phyloP scores from a whole-genome alignment of 768 basidiomycete genomes.

The Mycena olivaceomarginata region DNA sequence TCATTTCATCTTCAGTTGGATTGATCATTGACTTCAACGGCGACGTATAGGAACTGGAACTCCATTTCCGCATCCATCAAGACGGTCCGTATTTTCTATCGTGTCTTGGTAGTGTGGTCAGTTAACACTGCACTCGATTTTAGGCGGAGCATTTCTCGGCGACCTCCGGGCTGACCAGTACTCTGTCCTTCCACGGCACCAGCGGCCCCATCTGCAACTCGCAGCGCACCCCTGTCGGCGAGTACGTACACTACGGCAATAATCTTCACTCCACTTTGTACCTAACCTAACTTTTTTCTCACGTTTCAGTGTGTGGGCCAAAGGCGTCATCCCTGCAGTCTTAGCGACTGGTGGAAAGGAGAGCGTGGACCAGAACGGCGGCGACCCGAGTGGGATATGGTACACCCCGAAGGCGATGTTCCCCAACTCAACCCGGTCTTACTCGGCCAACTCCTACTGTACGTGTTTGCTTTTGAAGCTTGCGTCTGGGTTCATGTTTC shows the following conservation, averaged over 20 bases:
- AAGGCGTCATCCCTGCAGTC: conserved; percentile 29
- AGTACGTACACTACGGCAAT: not conserved
- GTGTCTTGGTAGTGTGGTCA: not conserved
- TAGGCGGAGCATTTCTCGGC: conserved; percentile 24
- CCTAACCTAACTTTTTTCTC: not conserved
- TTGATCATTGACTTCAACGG: conserved; percentile 1
- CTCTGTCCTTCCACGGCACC: conserved; percentile 17
- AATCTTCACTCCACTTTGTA: not conserved
- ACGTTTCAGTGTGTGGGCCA: conserved; percentile 13
- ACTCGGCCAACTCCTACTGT: conserved; percentile 32
- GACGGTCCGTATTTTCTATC: not conserved
- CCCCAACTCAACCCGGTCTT: conserved; percentile 28
- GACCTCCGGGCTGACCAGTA: conserved; percentile 20
- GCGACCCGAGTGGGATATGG: conserved; percentile 22
- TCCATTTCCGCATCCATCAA: conserved; percentile 21
- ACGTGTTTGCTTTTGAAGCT: conserved; percentile 3
- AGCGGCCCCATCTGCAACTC: conserved; percentile 15
- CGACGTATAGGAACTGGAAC: conserved; percentile 21
- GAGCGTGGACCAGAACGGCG: conserved; percentile 20
- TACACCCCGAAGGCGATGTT: conserved; percentile 27
- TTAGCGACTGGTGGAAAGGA: conserved; percentile 18
- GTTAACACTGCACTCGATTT: not conserved
- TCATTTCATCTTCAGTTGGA: not conserved
- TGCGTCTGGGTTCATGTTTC: not conserved
- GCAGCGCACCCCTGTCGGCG: conserved; percentile 8